These are phyloP conservation scores for Quercus glauca DNA, from an alignment of 306 rosid genomes.

Conservation along the genomic window DNA sequence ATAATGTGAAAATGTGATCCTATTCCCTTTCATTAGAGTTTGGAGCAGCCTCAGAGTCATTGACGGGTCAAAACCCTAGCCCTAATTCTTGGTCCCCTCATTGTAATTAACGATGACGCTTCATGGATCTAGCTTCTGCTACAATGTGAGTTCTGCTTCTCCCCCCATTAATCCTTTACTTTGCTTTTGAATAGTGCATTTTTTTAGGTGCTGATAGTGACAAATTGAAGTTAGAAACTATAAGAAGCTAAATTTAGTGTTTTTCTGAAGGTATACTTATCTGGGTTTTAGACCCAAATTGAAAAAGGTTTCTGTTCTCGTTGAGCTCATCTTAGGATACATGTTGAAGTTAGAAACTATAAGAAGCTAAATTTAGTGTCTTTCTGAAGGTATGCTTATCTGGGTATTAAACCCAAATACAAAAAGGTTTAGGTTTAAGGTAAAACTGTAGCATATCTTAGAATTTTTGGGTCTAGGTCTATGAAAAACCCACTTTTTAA, in stretches of 20 bases:
- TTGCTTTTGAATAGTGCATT: neutral
- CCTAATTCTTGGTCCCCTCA: neutral
- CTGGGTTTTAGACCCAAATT: neutral
- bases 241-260: neutral
- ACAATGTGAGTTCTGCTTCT: conserved; percentile 27
- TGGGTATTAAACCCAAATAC: neutral
- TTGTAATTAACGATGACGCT: conserved; percentile 29
- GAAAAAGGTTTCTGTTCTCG: too few relatives aligned
- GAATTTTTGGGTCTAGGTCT: neutral
- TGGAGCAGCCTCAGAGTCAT: neutral
- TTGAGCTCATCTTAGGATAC: too few relatives aligned
- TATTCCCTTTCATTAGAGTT: neutral
- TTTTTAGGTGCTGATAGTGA: neutral
- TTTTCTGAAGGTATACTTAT: neutral
- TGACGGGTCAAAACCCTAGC: neutral
- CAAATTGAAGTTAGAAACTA: neutral
- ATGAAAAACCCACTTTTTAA: neutral
- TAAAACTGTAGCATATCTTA: neutral
- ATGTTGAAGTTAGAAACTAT: neutral
- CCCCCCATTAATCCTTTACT: neutral
- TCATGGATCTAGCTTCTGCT: conserved; percentile 25
- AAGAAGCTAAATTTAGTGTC: neutral
- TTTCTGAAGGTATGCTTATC: neutral
- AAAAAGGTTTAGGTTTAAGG: too few relatives aligned
- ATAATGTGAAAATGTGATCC: too few relatives aligned